These are phyloP conservation scores for Neurospora sp. DNA, from an alignment of 495 filamentous ascomycete species.

Conservation along the genomic window DNA sequence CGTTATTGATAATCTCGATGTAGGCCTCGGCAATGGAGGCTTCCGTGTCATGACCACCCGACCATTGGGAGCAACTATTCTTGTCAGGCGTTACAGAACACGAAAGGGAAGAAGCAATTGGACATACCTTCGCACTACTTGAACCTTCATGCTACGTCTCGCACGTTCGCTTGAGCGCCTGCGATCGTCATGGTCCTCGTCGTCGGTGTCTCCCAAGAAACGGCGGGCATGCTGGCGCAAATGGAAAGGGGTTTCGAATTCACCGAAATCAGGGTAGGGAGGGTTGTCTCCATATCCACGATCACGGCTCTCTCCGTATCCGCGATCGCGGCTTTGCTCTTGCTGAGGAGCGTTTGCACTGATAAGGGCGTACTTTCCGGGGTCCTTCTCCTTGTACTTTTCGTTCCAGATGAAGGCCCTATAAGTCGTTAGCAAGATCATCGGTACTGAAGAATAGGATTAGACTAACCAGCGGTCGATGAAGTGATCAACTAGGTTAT, in stretches of 20 bases:
- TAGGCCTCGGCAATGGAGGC: slow-evolving; percentile 91
- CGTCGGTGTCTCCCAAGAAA: slow-evolving; percentile 18
- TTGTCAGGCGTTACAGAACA: neutral
- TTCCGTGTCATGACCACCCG: slow-evolving; percentile 54
- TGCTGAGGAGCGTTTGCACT: neutral
- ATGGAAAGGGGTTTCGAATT: neutral
- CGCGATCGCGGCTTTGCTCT: neutral
- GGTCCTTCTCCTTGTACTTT: slow-evolving; percentile 64
- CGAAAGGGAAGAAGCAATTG: neutral
- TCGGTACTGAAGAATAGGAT: neutral
- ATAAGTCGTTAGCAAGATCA: neutral
- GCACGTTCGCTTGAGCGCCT: neutral
- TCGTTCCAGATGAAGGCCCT: slow-evolving; percentile 78
- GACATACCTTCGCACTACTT: slow-evolving; percentile 33
- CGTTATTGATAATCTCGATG: slow-evolving; percentile 67
- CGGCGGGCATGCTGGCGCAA: slow-evolving; percentile 8
- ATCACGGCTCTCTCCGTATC: neutral
- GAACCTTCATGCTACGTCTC: slow-evolving; percentile 22
- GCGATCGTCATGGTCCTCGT: slow-evolving; percentile 6
- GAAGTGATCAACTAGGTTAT: slow-evolving; percentile 72
- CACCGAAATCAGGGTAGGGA: neutral
- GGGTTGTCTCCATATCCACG: neutral
- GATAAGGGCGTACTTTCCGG: slow-evolving; percentile 42
- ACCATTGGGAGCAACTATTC: slow-evolving; percentile 59
- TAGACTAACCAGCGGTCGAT: slow-evolving; percentile 52